Conservation (phyloP, 2,329 filamentous ascomycete genomes). For the Beauveria pseudobassiana region DNA sequence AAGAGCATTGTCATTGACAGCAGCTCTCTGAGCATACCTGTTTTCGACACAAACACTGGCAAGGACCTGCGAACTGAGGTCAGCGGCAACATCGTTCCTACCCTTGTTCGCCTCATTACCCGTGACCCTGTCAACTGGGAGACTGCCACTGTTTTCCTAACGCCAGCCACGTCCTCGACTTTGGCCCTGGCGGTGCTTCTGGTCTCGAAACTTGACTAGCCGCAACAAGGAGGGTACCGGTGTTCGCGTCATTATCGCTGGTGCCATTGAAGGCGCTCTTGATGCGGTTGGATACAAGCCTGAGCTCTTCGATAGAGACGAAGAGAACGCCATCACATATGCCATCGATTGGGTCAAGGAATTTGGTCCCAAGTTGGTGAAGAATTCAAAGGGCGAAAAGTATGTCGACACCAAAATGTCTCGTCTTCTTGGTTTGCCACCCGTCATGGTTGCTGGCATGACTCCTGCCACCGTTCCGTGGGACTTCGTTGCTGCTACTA, state of each 20-base stretch:
- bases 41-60: conserved; percentile 86
- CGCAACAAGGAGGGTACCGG: conserved; percentile 98
- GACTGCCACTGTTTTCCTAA: conserved; percentile 81
- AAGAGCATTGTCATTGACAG: conserved; percentile 72
- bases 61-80: conserved; percentile 68
- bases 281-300: conserved; percentile 94
- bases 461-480: conserved; percentile 82
- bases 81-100: conserved; percentile 73
- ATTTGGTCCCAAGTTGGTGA: conserved; percentile 85
- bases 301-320: conserved; percentile 93
- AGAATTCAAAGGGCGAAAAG: conserved; percentile 80
- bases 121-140: conserved; percentile 95
- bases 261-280: conserved; percentile 84
- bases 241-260: conserved; percentile 90
- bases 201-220: conserved; percentile 91
- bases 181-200: conserved; percentile 93
- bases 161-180: conserved; percentile 92
- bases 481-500: conserved; percentile 87
- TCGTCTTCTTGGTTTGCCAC: conserved; percentile 73
- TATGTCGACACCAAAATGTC: conserved; percentile 98
- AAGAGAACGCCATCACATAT: conserved; percentile 89
- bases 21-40: conserved; percentile 68
- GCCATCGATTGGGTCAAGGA: conserved; percentile 97
- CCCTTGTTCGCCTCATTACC: conserved; percentile 86
- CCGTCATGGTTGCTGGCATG: conserved; percentile 90